A percentile compares a stretch with the other conserved stretches of the same genome.
Conservation (phyloP, 2,329 filamentous ascomycete species). For the Penicillium sp. region DNA sequence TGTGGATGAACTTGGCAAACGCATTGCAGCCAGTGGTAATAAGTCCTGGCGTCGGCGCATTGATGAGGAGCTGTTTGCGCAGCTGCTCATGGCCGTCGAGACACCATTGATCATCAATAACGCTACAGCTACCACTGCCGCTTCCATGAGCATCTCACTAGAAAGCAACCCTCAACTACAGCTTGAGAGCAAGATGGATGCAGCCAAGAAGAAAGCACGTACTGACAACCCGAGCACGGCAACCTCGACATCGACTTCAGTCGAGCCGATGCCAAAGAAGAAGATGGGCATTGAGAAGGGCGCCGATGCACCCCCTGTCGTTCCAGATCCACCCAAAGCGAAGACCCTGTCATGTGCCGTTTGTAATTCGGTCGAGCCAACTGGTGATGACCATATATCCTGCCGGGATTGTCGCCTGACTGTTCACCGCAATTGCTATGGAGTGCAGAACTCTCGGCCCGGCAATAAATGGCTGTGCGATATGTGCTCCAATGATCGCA, state of each 20-base stretch:
- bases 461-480: conserved; percentile 90
- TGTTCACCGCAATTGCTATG: conserved; percentile 91
- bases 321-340: conserved; percentile 79
- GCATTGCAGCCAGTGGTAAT: conserved; percentile 77
- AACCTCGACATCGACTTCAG: conserved; percentile 49
- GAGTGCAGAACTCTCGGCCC: conserved; percentile 71
- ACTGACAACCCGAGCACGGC: conserved; percentile 55
- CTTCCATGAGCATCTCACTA: conserved; percentile 46
- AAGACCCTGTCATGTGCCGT: conserved; percentile 82
- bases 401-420: conserved; percentile 89
- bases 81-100: conserved; percentile 51
- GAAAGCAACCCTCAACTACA: conserved; percentile 37
- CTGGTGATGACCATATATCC: conserved; percentile 72
- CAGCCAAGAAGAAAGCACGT: conserved; percentile 66
- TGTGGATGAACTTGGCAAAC: conserved; percentile 86
- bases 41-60: conserved; percentile 85
- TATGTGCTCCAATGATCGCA: conserved; percentile 93
- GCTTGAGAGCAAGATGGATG: conserved; percentile 48
- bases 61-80: conserved; percentile 76
- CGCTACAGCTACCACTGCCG: conserved; percentile 49
- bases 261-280: conserved; percentile 62
- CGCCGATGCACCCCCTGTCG: conserved; percentile 61
- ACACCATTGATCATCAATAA: conserved; percentile 49
- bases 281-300: conserved; percentile 63
- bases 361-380: conserved; percentile 74